A percentile compares a stretch with the other conserved stretches of the same genome.
Evolutionary conservation across 2,329 filamentous ascomycete genomes (phyloP).

Genomic region (Dactylonectria estremocensis): DNA sequence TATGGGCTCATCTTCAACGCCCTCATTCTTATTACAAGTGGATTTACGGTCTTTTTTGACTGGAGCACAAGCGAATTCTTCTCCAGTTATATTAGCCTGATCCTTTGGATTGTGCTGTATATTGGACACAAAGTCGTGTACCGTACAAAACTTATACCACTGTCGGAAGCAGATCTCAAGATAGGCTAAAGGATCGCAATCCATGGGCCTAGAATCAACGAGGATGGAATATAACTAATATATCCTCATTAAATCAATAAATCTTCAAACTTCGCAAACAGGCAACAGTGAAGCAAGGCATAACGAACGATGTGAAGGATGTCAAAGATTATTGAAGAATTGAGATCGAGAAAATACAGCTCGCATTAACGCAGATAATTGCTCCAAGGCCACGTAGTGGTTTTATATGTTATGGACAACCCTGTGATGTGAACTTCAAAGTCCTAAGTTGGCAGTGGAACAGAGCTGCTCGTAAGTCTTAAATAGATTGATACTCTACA

Average conservation of each 20-base stretch:
- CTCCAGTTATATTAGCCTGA: conserved; percentile 19
- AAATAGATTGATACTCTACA: no score
- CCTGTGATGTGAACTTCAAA: no score
- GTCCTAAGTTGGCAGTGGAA: no score
- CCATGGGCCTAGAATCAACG: no score
- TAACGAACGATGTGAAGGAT: not conserved
- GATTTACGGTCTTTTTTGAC: conserved; percentile 13
- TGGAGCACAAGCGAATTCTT: conserved; percentile 16
- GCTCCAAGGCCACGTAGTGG: not conserved
- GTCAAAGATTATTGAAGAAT: not conserved
- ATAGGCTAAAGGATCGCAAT: not conserved
- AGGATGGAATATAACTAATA: no score
- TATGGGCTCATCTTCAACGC: conserved; percentile 14
- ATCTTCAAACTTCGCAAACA: no score
- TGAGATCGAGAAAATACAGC: not conserved
- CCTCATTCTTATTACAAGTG: conserved; percentile 14
- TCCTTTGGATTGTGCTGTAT: conserved; percentile 11
- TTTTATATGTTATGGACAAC: not conserved
- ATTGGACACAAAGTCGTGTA: conserved; percentile 13
- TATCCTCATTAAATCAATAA: no score
- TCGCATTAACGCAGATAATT: not conserved
- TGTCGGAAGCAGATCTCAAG: conserved; percentile 8
- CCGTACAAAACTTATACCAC: not conserved
- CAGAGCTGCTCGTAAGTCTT: no score
- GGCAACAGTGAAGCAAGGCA: not conserved